Conservation (phyloP, 148 eudicot species). For the Silene uniflora region DNA sequence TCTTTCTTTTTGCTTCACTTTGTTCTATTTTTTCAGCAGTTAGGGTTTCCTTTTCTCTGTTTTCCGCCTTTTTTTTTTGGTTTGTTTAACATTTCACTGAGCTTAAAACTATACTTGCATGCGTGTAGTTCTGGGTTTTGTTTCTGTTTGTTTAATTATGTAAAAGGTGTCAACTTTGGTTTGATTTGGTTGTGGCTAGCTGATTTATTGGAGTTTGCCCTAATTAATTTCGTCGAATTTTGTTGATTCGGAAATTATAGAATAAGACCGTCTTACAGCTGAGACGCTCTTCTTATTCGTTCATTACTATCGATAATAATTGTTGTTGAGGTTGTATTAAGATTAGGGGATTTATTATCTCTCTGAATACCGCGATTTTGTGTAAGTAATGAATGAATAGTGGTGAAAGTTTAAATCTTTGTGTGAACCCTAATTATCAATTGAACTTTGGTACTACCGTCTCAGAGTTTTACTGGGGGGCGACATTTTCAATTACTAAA, state of each 20-base stretch:
- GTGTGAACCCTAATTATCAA: neutral
- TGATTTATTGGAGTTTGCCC: neutral
- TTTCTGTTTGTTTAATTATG: neutral
- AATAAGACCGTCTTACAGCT: too few species aligned
- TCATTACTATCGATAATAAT: too few species aligned
- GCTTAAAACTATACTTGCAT: neutral
- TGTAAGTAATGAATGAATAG: too few species aligned
- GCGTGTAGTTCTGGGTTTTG: too few species aligned
- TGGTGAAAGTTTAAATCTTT: too few species aligned
- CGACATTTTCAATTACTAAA: too few species aligned
- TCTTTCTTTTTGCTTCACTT: neutral
- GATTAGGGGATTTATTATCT: neutral
- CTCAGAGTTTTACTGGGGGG: neutral
- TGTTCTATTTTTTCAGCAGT: neutral
- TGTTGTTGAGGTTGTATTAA: too few species aligned
- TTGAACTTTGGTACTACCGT: neutral
- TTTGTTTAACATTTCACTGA: neutral
- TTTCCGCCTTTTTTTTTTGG: neutral
- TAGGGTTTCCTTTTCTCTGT: constrained; percentile 8
- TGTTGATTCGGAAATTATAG: too few species aligned
- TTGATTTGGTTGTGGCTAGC: neutral
- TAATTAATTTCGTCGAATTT: neutral
- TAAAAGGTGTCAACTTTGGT: too few species aligned
- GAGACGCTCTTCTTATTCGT: too few species aligned
- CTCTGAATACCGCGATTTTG: too few species aligned